phyloP scores from a whole-genome alignment of 2,329 filamentous ascomycete species.

The Cordyceps militaris region DNA sequence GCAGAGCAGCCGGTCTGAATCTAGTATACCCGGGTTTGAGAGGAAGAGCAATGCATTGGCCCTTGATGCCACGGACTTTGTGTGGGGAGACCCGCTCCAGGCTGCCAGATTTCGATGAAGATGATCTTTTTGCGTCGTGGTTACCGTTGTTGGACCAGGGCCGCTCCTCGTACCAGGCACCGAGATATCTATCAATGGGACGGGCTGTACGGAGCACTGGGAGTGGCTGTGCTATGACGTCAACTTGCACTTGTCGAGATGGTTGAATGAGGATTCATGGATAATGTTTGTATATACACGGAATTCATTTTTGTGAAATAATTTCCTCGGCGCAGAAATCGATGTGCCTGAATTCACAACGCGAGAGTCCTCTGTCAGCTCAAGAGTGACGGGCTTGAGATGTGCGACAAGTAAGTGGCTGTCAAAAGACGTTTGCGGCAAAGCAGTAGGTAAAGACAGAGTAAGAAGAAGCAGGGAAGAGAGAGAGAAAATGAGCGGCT shows the following conservation, averaged over 20 bases:
- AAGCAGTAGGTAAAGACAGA: too few relatives aligned
- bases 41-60: neutral
- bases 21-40: neutral
- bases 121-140: neutral
- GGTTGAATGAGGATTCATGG: neutral
- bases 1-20: neutral
- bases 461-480: neutral
- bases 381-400: neutral
- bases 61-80: neutral
- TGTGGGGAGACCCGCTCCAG: neutral
- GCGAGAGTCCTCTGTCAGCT: neutral
- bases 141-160: neutral
- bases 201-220: neutral
- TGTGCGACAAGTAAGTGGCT: too few relatives aligned
- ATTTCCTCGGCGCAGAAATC: too few relatives aligned
- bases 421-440: neutral
- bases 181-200: neutral
- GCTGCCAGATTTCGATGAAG: neutral
- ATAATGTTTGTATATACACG: neutral
- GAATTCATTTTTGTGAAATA: neutral
- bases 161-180: neutral
- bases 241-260: neutral
- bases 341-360: neutral
- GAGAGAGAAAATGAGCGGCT: too few relatives aligned
- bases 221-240: neutral